Conservation (phyloP, 352 stramenopile genomes). For the Globisporangium middletonii region DNA sequence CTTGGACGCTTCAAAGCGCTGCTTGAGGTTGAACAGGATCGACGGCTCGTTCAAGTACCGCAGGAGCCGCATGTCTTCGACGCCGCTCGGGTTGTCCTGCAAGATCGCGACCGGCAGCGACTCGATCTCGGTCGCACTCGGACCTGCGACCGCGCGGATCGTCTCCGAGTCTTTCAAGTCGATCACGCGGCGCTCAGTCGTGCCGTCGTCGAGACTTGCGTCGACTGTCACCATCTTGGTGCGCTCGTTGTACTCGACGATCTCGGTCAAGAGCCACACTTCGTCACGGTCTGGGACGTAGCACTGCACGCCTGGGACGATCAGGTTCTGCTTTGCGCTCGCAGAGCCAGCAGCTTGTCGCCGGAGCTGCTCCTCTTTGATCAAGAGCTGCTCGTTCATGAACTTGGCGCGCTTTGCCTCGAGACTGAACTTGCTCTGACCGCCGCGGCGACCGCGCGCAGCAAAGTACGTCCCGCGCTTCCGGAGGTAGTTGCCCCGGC, state of each 20-base stretch:
- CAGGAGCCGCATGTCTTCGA: slow-evolving; percentile 84
- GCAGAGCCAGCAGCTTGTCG: slow-evolving; percentile 49
- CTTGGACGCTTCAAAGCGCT: slow-evolving; percentile 85
- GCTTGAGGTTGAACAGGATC: slow-evolving; percentile 92
- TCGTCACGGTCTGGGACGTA: slow-evolving; percentile 87
- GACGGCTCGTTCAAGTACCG: slow-evolving; percentile 91
- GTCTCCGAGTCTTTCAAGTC: slow-evolving; percentile 80
- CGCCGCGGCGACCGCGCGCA: slow-evolving; percentile 22
- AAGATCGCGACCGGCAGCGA: slow-evolving; percentile 80
- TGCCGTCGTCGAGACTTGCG: slow-evolving; percentile 53
- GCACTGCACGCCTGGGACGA: slow-evolving; percentile 84
- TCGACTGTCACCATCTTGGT: slow-evolving; percentile 78
- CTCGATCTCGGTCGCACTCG: slow-evolving; percentile 71
- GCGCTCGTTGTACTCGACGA: slow-evolving; percentile 80
- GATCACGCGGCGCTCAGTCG: slow-evolving; percentile 64
- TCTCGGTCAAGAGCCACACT: slow-evolving; percentile 78
- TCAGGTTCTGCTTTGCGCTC: slow-evolving; percentile 74
- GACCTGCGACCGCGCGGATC: slow-evolving; percentile 76
- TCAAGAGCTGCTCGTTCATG: slow-evolving; percentile 73
- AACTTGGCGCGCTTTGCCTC: slow-evolving; percentile 80
- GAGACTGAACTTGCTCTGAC: slow-evolving; percentile 59
- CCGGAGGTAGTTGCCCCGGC: slow-evolving; percentile 60
- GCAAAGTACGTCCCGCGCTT: slow-evolving; percentile 74
- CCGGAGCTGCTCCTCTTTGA: slow-evolving; percentile 78
- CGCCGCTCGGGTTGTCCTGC: slow-evolving; percentile 66